Evolutionary conservation across 148 eudicot genomes (phyloP), one percentile per base, ranked within the genome.

Genomic region (Spergularia bocconei): DNA sequence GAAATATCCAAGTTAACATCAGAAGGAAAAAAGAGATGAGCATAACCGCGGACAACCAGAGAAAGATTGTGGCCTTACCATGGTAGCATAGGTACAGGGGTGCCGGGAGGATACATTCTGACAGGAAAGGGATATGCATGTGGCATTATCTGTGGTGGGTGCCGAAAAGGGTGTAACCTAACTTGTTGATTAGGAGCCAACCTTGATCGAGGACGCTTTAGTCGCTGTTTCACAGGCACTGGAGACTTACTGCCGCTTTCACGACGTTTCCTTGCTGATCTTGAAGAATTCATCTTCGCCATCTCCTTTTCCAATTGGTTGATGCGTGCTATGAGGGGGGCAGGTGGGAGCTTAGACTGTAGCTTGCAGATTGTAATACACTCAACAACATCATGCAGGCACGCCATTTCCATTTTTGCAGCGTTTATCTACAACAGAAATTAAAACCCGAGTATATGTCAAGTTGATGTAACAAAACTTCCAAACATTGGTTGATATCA

Each of bases 281-380:
- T 63, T 63, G 19, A 29, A 29, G 9, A n/a, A 10, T 15, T 39
- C 51, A 33, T 67, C 54, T 0, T 15, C 19, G 48, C 55, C 50
- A 11, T 50, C 71, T 67, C 14, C 36, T 47, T 12, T 48, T 67
- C 54, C 56, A 67, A 67, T 47, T 21, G 29, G 4, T 20, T 11
- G 3, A 67, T 20, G 54, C 71, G 71, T 11, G 36, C 13, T 48
- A 47, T 6, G 12, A 67, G 53, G 25, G 16, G 19, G 50, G 11
- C 25, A 13, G 33, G 36, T 67, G 56, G 53, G 54, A 67, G 11
- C 6, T 8, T 20, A 6, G 53, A 67, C 36, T 67, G 54, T 11
- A 67, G 71, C 55, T 67, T 12, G 50, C 20, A 67, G 19, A 8
- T 47, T 11, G 71, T 9, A 19, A 67, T 48, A 54, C 71, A 67